phyloP scores from a whole-genome alignment of 192 early-diverging fungal species.

The Phlyctochytrium planicorne region DNA sequence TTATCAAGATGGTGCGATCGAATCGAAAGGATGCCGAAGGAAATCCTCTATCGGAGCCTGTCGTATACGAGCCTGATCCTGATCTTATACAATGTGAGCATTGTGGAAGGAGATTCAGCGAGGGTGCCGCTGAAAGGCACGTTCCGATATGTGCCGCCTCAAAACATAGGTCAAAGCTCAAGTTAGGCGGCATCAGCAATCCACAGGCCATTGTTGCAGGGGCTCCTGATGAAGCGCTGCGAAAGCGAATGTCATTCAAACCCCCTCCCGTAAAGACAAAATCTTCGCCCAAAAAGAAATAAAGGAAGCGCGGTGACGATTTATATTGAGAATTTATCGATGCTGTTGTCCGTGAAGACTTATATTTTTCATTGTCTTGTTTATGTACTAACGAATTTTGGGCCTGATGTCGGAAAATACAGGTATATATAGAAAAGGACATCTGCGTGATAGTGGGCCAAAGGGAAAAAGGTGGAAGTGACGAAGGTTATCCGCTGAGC shows the following conservation, averaged over 20 bases:
- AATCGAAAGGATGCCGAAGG: constrained; percentile 18
- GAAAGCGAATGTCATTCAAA: constrained; percentile 28
- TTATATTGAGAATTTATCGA: no score
- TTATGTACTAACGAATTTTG: no score
- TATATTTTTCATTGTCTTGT: no score
- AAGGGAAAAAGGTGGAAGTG: no score
- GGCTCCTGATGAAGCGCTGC: constrained; percentile 22
- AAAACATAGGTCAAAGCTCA: constrained; percentile 36
- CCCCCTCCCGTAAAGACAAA: constrained; percentile 19
- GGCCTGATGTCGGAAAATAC: no score
- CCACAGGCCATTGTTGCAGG: constrained; percentile 6
- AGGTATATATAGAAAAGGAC: no score
- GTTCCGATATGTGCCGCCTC: constrained; percentile 50
- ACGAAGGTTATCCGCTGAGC: no score
- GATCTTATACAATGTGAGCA: constrained; percentile 43
- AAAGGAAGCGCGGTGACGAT: no score
- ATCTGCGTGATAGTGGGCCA: no score
- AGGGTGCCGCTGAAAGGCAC: constrained; percentile 47
- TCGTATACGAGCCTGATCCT: constrained; percentile 39
- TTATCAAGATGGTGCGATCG: constrained; percentile 47
- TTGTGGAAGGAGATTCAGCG: constrained; percentile 53
- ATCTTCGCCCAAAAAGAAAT: constrained; percentile 14
- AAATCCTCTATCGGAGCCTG: background rate
- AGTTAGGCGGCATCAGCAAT: background rate
- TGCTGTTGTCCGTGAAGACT: no score